These are phyloP conservation scores for Mycosphaerella arachidis DNA, from an alignment of 2,329 filamentous ascomycete species.

Conservation along the genomic window DNA sequence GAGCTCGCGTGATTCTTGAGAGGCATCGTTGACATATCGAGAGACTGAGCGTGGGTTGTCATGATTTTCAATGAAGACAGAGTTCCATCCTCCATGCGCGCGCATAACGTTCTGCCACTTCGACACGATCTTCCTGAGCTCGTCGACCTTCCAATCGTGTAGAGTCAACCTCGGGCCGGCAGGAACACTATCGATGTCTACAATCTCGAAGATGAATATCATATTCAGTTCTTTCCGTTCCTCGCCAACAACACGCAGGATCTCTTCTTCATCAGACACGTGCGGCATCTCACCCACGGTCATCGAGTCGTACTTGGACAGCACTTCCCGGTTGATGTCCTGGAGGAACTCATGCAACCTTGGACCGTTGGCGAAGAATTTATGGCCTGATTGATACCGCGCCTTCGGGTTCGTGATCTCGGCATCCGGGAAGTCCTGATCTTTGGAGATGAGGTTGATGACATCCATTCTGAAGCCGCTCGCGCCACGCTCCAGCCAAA, in stretches of 20 bases:
- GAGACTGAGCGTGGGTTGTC: conserved; percentile 47
- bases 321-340: conserved; percentile 49
- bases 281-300: conserved; percentile 60
- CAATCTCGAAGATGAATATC: conserved; percentile 48
- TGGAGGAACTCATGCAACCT: conserved; percentile 55
- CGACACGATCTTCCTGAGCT: conserved; percentile 27
- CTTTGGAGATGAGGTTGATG: conserved; percentile 48
- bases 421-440: conserved; percentile 41
- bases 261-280: conserved; percentile 41
- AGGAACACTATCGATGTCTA: conserved; percentile 37
- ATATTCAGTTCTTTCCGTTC: conserved; percentile 43
- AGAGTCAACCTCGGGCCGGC: conserved; percentile 35
- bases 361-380: conserved; percentile 55
- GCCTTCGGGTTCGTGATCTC: conserved; percentile 37
- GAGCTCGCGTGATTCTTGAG: conserved; percentile 41
- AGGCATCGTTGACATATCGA: conserved; percentile 46
- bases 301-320: conserved; percentile 55
- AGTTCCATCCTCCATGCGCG: conserved; percentile 48
- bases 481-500: conserved; percentile 39
- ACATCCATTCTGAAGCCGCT: conserved; percentile 47
- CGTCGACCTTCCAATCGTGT: conserved; percentile 36
- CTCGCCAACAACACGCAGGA: conserved; percentile 41
- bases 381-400: conserved; percentile 45
- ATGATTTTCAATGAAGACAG: conserved; percentile 52
- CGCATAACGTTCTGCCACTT: conserved; percentile 48